A percentile compares a stretch with the other conserved stretches of the same genome.
Conservation (phyloP, 768 basidiomycete species). For the Lentinula edodes region DNA sequence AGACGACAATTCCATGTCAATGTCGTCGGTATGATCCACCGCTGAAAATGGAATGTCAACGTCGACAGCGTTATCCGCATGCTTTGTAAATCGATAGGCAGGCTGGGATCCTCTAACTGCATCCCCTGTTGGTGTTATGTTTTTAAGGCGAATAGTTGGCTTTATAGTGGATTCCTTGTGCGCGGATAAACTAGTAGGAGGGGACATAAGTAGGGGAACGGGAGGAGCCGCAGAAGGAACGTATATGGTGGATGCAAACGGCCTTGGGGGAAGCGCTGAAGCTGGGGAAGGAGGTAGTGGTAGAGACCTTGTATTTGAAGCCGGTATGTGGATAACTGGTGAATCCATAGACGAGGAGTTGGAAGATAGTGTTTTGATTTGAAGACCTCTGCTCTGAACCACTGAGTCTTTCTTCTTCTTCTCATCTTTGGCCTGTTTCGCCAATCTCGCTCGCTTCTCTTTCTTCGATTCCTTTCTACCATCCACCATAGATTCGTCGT, state of each 20-base stretch:
- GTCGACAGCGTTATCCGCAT: too few relatives aligned
- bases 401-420: conserved; percentile 5
- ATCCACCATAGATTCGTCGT: conserved; percentile 18
- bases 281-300: background rate
- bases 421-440: conserved; percentile 10
- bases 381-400: background rate
- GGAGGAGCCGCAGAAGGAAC: background rate
- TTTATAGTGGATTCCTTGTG: background rate
- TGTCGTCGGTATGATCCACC: background rate
- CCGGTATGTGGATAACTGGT: background rate
- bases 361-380: background rate
- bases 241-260: background rate
- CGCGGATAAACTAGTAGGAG: background rate
- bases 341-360: background rate
- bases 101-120: too few relatives aligned
- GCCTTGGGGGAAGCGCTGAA: too few relatives aligned
- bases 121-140: background rate
- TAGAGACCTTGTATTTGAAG: background rate
- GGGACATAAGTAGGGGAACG: background rate
- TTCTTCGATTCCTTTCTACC: conserved; percentile 25
- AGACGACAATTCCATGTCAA: background rate
- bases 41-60: background rate
- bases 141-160: background rate
- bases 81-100: too few relatives aligned
- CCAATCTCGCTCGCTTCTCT: conserved; percentile 21